These are phyloP conservation scores for Solanum chmielewskii DNA, from an alignment of 257 asterid genomes.

Conservation along the genomic window DNA sequence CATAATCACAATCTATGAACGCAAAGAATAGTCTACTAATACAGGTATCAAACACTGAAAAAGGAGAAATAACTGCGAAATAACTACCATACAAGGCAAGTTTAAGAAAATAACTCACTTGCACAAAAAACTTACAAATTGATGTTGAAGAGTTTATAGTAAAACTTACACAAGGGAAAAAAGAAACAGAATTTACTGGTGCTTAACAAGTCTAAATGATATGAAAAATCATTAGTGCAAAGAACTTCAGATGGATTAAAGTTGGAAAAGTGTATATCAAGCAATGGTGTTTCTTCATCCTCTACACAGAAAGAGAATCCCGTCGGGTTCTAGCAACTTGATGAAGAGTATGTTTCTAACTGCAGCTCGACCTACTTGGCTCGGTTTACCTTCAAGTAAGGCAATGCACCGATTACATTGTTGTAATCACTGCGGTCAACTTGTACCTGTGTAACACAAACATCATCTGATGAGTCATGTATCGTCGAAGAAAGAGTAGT, in stretches of 20 bases:
- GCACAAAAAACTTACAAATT: not conserved
- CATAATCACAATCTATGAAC: not conserved
- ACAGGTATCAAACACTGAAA: not conserved
- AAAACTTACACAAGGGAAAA: not conserved
- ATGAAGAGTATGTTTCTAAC: not conserved
- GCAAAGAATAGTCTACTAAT: not conserved
- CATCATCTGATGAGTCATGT: not conserved
- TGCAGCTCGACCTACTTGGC: slow-evolving; percentile 21
- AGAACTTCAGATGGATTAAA: not conserved
- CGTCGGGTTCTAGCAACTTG: not conserved
- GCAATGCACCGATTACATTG: slow-evolving; percentile 92
- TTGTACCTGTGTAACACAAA: slow-evolving; percentile 45
- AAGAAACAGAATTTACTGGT: not conserved
- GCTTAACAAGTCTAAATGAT: not conserved
- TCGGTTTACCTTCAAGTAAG: slow-evolving; percentile 84
- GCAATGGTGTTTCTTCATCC: not conserved
- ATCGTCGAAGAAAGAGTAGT: not conserved
- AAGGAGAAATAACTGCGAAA: not conserved
- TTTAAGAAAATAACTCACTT: not conserved
- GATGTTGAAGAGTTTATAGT: not conserved
- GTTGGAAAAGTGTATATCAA: not conserved
- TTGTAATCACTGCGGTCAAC: slow-evolving; percentile 84
- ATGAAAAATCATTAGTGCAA: not conserved
- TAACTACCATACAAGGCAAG: not conserved
- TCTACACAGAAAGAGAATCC: not conserved